These are phyloP conservation scores for Lenzites betulinus DNA, from an alignment of 768 basidiomycete genomes.

Conservation along the genomic window DNA sequence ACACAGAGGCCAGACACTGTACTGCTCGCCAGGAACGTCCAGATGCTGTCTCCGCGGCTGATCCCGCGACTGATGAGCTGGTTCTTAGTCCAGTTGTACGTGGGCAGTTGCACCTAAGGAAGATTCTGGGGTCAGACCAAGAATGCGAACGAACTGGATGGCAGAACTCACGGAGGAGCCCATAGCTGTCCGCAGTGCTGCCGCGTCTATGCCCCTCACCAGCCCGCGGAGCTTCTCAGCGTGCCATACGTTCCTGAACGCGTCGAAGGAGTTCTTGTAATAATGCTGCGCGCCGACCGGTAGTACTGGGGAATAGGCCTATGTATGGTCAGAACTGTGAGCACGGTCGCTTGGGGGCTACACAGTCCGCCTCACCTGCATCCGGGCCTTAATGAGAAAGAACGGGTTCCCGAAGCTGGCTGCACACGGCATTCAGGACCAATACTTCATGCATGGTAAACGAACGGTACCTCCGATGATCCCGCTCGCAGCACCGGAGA, in stretches of 20 bases:
- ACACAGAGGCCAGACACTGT: conserved; percentile 91
- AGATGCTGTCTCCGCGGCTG: conserved; percentile 73
- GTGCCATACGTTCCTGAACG: conserved; percentile 74
- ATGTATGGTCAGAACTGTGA: neutral
- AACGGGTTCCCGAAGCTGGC: conserved; percentile 85
- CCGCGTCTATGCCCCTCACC: conserved; percentile 89
- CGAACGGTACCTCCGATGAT: conserved; percentile 75
- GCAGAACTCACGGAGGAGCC: conserved; percentile 71
- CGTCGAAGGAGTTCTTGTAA: conserved; percentile 85
- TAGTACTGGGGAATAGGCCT: conserved; percentile 93
- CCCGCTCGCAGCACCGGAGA: conserved; percentile 89
- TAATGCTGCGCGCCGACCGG: conserved; percentile 95
- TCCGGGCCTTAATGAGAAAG: conserved; percentile 95
- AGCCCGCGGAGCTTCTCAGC: conserved; percentile 81
- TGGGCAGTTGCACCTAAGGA: conserved; percentile 89
- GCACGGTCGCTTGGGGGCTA: neutral
- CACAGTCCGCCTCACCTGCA: conserved; percentile 63
- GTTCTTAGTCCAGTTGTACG: conserved; percentile 92
- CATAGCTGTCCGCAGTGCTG: conserved; percentile 92
- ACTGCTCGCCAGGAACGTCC: conserved; percentile 88
- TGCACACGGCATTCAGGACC: conserved; percentile 26
- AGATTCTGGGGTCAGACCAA: neutral
- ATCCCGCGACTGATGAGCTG: conserved; percentile 70
- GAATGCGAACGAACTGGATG: neutral
- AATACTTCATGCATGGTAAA: neutral